A percentile compares a stretch with the other conserved stretches of the same genome.
phyloP scores from a whole-genome alignment of 1,284 basidiomycete species.

The Phellopilus nigrolimitatus region DNA sequence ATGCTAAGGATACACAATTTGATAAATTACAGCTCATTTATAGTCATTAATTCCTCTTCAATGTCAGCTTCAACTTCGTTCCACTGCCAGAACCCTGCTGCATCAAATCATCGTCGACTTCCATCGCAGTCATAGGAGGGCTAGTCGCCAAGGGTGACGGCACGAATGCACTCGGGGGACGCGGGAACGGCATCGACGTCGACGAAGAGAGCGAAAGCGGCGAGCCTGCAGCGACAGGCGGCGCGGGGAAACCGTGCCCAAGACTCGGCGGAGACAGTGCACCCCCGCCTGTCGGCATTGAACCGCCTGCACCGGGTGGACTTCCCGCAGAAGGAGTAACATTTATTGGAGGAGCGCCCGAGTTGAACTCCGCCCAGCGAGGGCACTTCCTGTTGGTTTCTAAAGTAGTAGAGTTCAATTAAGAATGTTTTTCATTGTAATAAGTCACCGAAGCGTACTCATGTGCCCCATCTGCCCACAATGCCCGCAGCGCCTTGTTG shows the following conservation, averaged over 20 bases:
- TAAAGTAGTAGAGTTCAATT: too few species aligned
- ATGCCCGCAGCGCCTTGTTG: slow-evolving; percentile 87
- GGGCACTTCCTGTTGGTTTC: slow-evolving; percentile 95
- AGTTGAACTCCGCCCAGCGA: slow-evolving; percentile 88
- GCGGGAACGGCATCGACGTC: slow-evolving; percentile 26
- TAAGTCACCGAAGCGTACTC: slow-evolving; percentile 50
- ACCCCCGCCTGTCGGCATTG: slow-evolving; percentile 2
- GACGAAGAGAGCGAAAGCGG: slow-evolving; percentile 40
- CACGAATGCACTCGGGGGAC: slow-evolving; percentile 44
- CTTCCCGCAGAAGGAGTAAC: slow-evolving; percentile 25
- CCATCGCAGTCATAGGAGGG: slow-evolving; percentile 63
- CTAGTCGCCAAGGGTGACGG: slow-evolving; percentile 77
- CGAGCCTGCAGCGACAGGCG: slow-evolving; percentile 42
- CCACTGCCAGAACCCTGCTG: slow-evolving; percentile 43
- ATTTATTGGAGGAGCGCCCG: slow-evolving; percentile 45
- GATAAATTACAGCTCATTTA: not conserved
- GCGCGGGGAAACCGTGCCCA: slow-evolving; percentile 28
- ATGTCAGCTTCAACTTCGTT: slow-evolving; percentile 66
- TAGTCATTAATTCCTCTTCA: slow-evolving; percentile 36
- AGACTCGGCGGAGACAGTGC: slow-evolving; percentile 19
- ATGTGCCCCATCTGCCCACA: slow-evolving; percentile 96
- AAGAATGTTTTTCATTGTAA: too few species aligned
- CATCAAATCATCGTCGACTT: slow-evolving; percentile 29
- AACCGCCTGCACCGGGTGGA: slow-evolving; percentile 15
- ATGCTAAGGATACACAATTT: slow-evolving; percentile 1